Conservation (phyloP, 2,329 filamentous ascomycete genomes). For the Botryotinia convoluta region DNA sequence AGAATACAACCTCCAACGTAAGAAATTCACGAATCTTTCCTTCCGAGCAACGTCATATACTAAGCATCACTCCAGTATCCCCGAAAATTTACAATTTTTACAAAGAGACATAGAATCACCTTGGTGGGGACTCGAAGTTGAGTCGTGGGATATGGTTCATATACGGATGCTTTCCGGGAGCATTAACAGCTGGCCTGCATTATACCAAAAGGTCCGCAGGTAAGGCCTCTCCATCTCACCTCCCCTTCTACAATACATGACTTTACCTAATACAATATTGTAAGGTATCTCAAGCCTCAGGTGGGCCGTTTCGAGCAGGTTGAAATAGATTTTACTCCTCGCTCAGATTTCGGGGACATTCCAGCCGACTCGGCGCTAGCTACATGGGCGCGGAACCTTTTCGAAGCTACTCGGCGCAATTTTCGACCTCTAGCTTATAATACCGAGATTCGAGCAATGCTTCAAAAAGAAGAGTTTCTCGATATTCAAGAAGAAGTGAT, state of each 20-base stretch:
- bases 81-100: slow-evolving; percentile 64
- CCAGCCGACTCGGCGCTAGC: slow-evolving; percentile 55
- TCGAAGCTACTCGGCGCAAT: slow-evolving; percentile 63
- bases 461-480: slow-evolving; percentile 72
- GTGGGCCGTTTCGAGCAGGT: slow-evolving; percentile 79
- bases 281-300: slow-evolving; percentile 68
- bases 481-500: slow-evolving; percentile 72
- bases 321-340: slow-evolving; percentile 80
- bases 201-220: slow-evolving; percentile 70
- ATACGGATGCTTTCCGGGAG: slow-evolving; percentile 76
- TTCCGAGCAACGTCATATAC: not conserved
- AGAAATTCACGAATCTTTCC: slow-evolving; percentile 31
- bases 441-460: slow-evolving; percentile 54
- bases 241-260: not conserved
- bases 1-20: slow-evolving; percentile 58
- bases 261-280: slow-evolving; percentile 27
- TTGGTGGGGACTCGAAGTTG: slow-evolving; percentile 54
- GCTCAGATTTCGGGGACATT: slow-evolving; percentile 65
- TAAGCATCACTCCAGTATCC: slow-evolving; percentile 54
- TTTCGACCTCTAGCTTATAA: slow-evolving; percentile 66
- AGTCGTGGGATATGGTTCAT: slow-evolving; percentile 69
- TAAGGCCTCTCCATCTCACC: slow-evolving; percentile 42
- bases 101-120: slow-evolving; percentile 75
- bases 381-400: slow-evolving; percentile 68
- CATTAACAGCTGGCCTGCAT: slow-evolving; percentile 69